Evolutionary conservation across 2,329 filamentous ascomycete genomes (phyloP).

Genomic region (Aspergillus amoenus): DNA sequence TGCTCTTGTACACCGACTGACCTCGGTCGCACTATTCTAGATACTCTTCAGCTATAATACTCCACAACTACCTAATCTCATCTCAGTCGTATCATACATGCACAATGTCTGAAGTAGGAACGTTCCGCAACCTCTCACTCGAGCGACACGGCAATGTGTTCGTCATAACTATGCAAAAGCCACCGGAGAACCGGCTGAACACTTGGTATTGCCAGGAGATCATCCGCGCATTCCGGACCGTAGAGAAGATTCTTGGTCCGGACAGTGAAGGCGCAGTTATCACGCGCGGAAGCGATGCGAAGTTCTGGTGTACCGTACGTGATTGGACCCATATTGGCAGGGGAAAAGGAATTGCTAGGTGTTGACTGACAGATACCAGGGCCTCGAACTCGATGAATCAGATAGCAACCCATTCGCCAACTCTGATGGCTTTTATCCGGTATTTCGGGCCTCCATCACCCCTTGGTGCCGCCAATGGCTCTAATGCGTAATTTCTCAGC

Average conservation of each 20-base stretch:
- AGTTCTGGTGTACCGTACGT: slow-evolving; percentile 47
- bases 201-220: slow-evolving; percentile 53
- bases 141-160: slow-evolving; percentile 49
- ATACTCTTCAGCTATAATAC: no score
- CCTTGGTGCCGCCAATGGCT: no score
- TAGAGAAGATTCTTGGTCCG: slow-evolving; percentile 49
- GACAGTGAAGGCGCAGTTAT: slow-evolving; percentile 54
- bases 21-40: no score
- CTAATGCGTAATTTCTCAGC: slow-evolving; percentile 16
- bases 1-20: no score
- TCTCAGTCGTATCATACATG: background rate
- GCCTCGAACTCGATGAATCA: slow-evolving; percentile 48
- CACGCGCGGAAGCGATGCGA: slow-evolving; percentile 51
- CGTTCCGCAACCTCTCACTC: slow-evolving; percentile 45
- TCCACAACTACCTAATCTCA: no score
- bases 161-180: slow-evolving; percentile 55
- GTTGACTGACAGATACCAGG: slow-evolving; percentile 12
- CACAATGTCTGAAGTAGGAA: slow-evolving; percentile 26
- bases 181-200: slow-evolving; percentile 56
- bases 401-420: slow-evolving; percentile 56
- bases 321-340: no score
- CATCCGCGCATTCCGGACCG: slow-evolving; percentile 49
- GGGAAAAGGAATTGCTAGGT: no score
- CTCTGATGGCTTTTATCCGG: slow-evolving; percentile 58
- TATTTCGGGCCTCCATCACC: slow-evolving; percentile 26